Evolutionary conservation across 805 yeast genomes (phyloP), one percentile per base, ranked within the genome.

Genomic region (Teunomyces gatunensis): DNA sequence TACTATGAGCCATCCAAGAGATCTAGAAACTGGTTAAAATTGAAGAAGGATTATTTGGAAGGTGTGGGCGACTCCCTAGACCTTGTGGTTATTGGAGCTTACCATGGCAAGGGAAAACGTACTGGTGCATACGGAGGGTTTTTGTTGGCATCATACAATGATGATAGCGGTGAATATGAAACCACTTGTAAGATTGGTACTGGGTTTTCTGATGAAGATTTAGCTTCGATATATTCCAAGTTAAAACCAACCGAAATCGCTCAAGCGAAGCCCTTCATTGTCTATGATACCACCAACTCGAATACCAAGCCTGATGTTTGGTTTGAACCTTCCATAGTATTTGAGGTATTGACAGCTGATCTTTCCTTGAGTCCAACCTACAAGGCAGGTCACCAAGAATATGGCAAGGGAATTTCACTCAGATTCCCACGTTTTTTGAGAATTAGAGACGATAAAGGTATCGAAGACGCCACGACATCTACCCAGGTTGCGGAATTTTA

Each of bases 151-250:
- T 85, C 95, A 27, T 92, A 89, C 61, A 94, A 94, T 59, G 83
- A 83, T 47, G 97, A 92, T 48, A 80, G 89, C 0, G 98, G 95
- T 18, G 97, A 91, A 59, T 89, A 80, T 63, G 98, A 94, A 65
- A 87, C 97, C 0, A 85, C 96, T 36, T 94, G 99, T 71, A 94
- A 94, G 64, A 91, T 95, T 47, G 99, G 99, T 42, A 94, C 99
- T 0, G 99, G 99, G 0, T 94, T 94, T 61, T 81, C 90, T 35
- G 99, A 94, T 54, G 97, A 85, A 54, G 78, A 83, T 59, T 74
- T 94, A 48, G 81, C 80, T 30, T 68, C 67, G 23, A 64, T 94
- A 28, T 74, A 84, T 57, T 78, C 76, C 21, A 73, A 73, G 42
- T 74, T 94, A 48, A 80, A 84, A 36, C 84, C 88, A 2, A 81